Percentiles rank a stretch among this genome's conserved stretches.
Evolutionary conservation across 2,329 filamentous ascomycete species (phyloP).

Genomic region (Fusarium sp.): DNA sequence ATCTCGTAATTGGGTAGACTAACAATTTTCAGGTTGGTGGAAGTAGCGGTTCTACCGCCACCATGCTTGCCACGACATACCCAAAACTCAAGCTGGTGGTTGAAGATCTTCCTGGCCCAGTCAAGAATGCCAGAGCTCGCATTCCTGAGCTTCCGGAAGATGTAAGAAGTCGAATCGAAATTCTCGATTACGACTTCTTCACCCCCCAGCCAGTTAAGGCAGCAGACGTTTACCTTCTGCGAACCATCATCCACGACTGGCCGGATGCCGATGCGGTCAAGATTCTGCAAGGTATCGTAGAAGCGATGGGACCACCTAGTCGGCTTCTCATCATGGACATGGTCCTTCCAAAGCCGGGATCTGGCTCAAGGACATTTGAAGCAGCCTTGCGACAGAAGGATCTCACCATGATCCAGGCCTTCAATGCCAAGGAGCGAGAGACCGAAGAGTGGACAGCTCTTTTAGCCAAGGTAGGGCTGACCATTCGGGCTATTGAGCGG

Average conservation of each 20-base stretch:
- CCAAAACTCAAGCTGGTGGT: slow-evolving; percentile 50
- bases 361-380: slow-evolving; percentile 11
- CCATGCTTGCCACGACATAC: slow-evolving; percentile 45
- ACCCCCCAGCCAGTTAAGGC: slow-evolving; percentile 44
- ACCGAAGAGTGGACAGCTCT: slow-evolving; percentile 24
- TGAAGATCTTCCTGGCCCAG: slow-evolving; percentile 45
- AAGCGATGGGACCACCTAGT: slow-evolving; percentile 6
- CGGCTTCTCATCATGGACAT: slow-evolving; percentile 37
- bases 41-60: slow-evolving; percentile 9
- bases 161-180: slow-evolving; percentile 38
- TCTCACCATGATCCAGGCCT: slow-evolving; percentile 38
- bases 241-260: slow-evolving; percentile 51
- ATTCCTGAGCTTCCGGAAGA: slow-evolving; percentile 26
- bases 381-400: slow-evolving; percentile 26
- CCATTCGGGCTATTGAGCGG: slow-evolving; percentile 15
- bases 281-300: slow-evolving; percentile 39
- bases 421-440: slow-evolving; percentile 28
- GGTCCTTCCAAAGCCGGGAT: slow-evolving; percentile 29
- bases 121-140: slow-evolving; percentile 13
- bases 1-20: too few relatives aligned
- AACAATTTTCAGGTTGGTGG: slow-evolving; percentile 12
- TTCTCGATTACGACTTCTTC: slow-evolving; percentile 49
- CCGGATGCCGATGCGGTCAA: slow-evolving; percentile 48
- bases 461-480: slow-evolving; percentile 9
- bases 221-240: slow-evolving; percentile 48